Conservation (phyloP, 148 eudicot genomes). For the Hydrangea macrophylla region DNA sequence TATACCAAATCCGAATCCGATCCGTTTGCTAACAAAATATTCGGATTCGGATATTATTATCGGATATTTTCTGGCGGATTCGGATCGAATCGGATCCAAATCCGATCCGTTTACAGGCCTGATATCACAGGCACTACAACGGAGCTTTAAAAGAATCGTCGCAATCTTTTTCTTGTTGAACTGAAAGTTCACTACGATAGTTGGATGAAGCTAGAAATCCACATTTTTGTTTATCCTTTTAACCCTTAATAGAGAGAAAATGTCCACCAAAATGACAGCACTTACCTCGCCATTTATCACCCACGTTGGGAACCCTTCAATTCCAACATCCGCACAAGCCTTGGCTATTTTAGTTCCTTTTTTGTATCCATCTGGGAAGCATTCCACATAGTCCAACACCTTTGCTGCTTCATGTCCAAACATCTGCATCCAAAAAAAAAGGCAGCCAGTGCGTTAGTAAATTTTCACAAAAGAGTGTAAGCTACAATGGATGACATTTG, state of each 20-base stretch:
- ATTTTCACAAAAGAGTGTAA: neutral
- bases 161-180: too few species aligned
- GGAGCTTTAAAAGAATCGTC: too few species aligned
- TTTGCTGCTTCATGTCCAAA: conserved; percentile 89
- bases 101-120: too few species aligned
- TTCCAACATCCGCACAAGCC: conserved; percentile 54
- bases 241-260: conserved; percentile 1
- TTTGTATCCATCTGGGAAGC: conserved; percentile 79
- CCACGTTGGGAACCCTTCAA: conserved; percentile 93
- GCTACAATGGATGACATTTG: neutral
- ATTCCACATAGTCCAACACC: conserved; percentile 81
- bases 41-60: too few species aligned
- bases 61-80: too few species aligned
- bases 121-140: too few species aligned
- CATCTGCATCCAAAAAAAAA: conserved; percentile 40
- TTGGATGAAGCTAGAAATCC: neutral
- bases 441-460: neutral
- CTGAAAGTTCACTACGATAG: neutral
- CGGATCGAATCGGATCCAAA: too few species aligned
- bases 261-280: conserved; percentile 5
- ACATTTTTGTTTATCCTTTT: neutral
- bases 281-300: conserved; percentile 81
- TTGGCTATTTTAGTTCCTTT: conserved; percentile 57
- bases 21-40: too few species aligned
- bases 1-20: too few species aligned